Evolutionary conservation across 768 basidiomycete genomes (phyloP), one percentile per base, ranked within the genome.

Genomic region (Tubosaeta sp.): DNA sequence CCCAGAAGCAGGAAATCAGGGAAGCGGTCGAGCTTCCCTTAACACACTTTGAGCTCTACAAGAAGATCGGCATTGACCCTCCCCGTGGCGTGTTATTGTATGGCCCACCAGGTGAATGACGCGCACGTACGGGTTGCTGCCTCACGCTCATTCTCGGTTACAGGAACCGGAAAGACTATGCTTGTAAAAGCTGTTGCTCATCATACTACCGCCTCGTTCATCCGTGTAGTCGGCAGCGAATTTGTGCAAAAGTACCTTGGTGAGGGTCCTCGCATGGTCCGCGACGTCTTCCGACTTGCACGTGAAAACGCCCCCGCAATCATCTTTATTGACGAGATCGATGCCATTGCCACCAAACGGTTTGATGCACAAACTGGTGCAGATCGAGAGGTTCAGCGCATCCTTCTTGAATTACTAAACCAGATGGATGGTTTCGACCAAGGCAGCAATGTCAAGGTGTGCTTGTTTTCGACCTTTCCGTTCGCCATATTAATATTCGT

Each of bases 351-450:
- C 3, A 98, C 96, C 32, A 99, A 99, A 71, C 93, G 95, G 66
- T 99, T 99, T 71, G 96, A 98, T 65, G 96, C 96, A 6, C 96
- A 99, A 69, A 98, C 96, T 0, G 96, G 96, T 63, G 96, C 96
- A 10, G 96, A 99, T 72, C 81, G 96, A 53, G 96, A 99, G 73
- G 96, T 99, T 5, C 96, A 99, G 70, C 91, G 96, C 71, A 98
- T 99, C 64, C 70, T 99, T 56, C 83, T 99, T 12, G 96, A 99
- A 70, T 74, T 99, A 49, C 77, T 99, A 53, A 98, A 95, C 66
- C 96, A 99, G 66, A 99, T 99, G 96, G 96, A 99, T 62, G 96
- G 96, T 56, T 99, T 99, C 70, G 96, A 99, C 71, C 96, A 99
- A 69, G 89, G 89, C 4, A 94, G 92, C 67, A 98, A 94, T 61